Evolutionary conservation across 2,329 filamentous ascomycete species (phyloP).

Genomic region (Talaromyces verruculosus): DNA sequence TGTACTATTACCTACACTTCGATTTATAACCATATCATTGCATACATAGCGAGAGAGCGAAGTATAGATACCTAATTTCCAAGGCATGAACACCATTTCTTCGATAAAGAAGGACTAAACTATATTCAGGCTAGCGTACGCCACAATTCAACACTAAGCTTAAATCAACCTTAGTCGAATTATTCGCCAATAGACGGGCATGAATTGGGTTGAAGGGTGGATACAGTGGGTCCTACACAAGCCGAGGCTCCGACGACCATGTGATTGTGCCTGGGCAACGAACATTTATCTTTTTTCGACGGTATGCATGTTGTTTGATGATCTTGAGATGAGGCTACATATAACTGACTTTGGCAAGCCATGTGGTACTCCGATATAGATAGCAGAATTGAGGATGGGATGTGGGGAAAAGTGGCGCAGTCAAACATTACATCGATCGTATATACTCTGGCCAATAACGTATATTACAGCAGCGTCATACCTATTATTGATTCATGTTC

Average conservation of each 20-base stretch:
- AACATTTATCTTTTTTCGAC: not conserved
- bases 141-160: not conserved
- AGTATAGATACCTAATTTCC: not conserved
- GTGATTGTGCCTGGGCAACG: conserved; percentile 1
- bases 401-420: not conserved
- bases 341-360: not conserved
- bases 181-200: not conserved
- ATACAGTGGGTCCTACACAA: not conserved
- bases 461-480: not conserved
- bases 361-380: not conserved
- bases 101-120: not conserved
- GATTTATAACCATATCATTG: not conserved
- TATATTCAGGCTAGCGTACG: not conserved
- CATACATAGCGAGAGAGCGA: not conserved
- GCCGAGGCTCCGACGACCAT: conserved; percentile 9
- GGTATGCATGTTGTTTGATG: not conserved
- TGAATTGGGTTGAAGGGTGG: not conserved
- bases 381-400: not conserved
- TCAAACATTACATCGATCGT: not conserved
- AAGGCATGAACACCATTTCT: not conserved
- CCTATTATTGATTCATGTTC: not conserved
- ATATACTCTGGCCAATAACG: not conserved
- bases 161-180: not conserved
- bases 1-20: not conserved
- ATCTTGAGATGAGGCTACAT: not conserved